phyloP scores from a whole-genome alignment of 2,329 filamentous ascomycete species.

The Trichoderma sp. region DNA sequence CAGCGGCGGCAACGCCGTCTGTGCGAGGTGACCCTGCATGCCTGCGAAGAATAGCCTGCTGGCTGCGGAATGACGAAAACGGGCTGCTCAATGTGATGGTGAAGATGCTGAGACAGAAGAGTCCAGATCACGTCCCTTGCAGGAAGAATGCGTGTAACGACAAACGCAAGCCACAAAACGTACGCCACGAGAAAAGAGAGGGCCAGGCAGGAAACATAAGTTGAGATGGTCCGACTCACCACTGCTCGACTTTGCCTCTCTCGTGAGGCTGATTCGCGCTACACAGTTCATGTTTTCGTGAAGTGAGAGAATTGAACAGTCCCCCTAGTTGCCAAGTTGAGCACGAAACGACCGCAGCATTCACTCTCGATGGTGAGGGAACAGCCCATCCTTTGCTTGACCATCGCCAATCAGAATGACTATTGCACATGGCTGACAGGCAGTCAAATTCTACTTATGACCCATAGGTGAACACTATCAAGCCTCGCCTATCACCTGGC shows the following conservation, averaged over 20 bases:
- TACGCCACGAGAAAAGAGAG: neutral
- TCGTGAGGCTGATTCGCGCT: neutral
- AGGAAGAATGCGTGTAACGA: neutral
- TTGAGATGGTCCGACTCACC: neutral
- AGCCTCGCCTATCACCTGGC: constrained; percentile 32
- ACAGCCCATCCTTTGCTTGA: too few relatives aligned
- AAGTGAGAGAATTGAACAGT: too few relatives aligned
- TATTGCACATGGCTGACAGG: neutral
- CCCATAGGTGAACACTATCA: constrained; percentile 21
- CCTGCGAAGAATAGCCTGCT: neutral
- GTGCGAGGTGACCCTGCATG: neutral
- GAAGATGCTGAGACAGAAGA: neutral
- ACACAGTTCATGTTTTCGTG: neutral
- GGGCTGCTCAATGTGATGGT: too few relatives aligned
- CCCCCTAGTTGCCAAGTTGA: neutral
- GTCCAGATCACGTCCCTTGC: neutral
- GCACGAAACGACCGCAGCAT: neutral
- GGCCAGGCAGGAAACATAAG: neutral
- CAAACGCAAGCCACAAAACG: neutral
- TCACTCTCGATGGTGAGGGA: neutral
- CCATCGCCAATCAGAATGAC: neutral
- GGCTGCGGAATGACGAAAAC: neutral
- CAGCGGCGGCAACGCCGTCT: neutral
- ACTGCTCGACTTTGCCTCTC: neutral
- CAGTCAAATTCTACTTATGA: neutral